phyloP scores from a whole-genome alignment of 2,329 filamentous ascomycete species.

The Trichoderma sp. region DNA sequence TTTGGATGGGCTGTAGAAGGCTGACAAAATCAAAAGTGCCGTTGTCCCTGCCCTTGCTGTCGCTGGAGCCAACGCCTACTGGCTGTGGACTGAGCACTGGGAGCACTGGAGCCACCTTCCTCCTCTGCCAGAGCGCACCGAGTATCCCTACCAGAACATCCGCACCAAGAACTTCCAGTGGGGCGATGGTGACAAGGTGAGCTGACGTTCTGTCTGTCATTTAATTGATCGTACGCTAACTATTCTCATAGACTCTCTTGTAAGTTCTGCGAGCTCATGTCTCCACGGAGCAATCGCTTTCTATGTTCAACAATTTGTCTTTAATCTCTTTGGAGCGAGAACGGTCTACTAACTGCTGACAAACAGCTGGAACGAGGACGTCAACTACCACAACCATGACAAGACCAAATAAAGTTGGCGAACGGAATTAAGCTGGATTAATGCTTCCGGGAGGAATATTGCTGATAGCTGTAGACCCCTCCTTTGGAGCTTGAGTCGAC shows the following conservation, averaged over 20 bases:
- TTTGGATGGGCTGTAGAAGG: conserved; percentile 32
- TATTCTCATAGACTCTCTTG: conserved; percentile 56
- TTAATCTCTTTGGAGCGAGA: background rate
- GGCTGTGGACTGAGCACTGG: conserved; percentile 95
- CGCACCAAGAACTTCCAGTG: conserved; percentile 93
- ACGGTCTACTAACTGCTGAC: background rate
- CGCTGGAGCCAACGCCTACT: conserved; percentile 80
- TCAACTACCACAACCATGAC: conserved; percentile 98
- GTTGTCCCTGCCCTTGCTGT: conserved; percentile 74
- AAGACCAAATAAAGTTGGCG: conserved; percentile 51
- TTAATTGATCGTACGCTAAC: conserved; percentile 35
- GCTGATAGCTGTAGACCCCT: conserved; percentile 38
- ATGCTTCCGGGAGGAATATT: conserved; percentile 29
- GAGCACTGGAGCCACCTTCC: conserved; percentile 87
- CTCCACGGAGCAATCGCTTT: background rate
- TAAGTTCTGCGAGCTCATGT: conserved; percentile 34
- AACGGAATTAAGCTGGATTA: conserved; percentile 41
- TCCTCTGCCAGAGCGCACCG: conserved; percentile 84
- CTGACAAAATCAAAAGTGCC: conserved; percentile 56
- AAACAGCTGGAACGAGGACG: conserved; percentile 85
- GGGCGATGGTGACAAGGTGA: conserved; percentile 94
- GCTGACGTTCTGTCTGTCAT: conserved; percentile 27
- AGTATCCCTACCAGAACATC: conserved; percentile 98
- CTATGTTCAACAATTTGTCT: background rate
- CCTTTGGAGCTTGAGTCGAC: conserved; percentile 33